Evolutionary conservation across 2,329 filamentous ascomycete species (phyloP).

Genomic region (Metarhizium anisopliae): DNA sequence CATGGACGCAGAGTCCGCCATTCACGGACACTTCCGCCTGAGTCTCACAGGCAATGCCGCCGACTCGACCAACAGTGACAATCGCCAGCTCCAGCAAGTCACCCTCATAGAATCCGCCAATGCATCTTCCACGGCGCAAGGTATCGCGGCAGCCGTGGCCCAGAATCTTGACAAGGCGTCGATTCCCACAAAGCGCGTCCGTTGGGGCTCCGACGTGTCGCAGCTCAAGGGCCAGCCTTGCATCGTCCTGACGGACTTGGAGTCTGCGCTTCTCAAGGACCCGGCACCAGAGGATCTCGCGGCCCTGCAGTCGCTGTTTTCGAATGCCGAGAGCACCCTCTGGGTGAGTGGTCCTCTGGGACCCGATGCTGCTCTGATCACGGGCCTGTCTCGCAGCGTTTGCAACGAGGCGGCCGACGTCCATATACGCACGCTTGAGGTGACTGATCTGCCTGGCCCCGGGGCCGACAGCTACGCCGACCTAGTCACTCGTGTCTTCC

Average conservation of each 20-base stretch:
- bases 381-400: background rate
- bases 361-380: background rate
- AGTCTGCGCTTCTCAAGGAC: background rate
- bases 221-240: background rate
- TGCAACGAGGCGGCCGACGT: background rate
- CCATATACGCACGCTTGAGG: background rate
- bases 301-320: background rate
- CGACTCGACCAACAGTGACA: background rate
- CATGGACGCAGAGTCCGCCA: background rate
- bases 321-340: background rate
- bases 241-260: background rate
- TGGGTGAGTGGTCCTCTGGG: background rate
- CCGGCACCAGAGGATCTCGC: background rate
- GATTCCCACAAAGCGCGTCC: background rate
- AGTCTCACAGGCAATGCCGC: background rate
- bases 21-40: background rate
- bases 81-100: background rate
- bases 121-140: background rate
- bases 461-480: background rate
- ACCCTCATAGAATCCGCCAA: background rate
- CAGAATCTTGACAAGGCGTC: background rate
- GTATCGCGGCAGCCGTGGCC: background rate
- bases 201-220: background rate
- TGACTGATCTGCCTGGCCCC: background rate
- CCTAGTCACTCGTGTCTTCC: background rate